A percentile compares a stretch with the other conserved stretches of the same genome.
Evolutionary conservation across 345 rosid genomes (phyloP).

Genomic region (Streptanthus diversifolius): DNA sequence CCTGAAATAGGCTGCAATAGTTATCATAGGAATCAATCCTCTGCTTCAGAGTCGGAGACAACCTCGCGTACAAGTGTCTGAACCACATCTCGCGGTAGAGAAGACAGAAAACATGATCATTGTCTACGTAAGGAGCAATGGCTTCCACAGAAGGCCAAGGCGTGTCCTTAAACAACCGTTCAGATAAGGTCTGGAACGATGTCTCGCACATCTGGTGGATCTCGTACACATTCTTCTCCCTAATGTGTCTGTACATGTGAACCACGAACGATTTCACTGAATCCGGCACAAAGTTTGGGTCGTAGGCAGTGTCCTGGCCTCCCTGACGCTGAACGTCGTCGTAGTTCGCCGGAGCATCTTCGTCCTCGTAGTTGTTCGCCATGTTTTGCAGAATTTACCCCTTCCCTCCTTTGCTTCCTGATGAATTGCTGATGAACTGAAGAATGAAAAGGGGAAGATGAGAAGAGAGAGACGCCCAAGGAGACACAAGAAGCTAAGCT

Average conservation of each 20-base stretch:
- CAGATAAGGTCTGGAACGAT: constrained; percentile 85
- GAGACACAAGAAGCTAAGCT: not conserved
- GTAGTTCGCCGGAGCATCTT: constrained; percentile 39
- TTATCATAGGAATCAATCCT: constrained; percentile 98
- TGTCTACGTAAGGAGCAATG: constrained; percentile 75
- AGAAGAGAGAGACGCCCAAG: not conserved
- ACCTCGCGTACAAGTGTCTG: constrained; percentile 88
- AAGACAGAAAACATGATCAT: constrained; percentile 91
- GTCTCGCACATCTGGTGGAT: constrained; percentile 99
- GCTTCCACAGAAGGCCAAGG: constrained; percentile 98
- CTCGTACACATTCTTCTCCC: constrained; percentile 98
- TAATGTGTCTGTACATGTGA: constrained; percentile 92
- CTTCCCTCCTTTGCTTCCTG: not conserved
- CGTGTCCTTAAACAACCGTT: constrained; percentile 84
- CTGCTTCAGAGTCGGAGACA: constrained; percentile 84
- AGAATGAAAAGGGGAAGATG: not conserved
- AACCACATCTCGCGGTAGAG: constrained; percentile 99
- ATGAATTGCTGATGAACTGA: not conserved
- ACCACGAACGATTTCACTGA: constrained; percentile 87
- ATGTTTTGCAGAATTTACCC: constrained; percentile 25
- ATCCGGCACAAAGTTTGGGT: constrained; percentile 90
- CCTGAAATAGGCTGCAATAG: constrained; percentile 88
- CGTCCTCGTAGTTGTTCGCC: constrained; percentile 62
- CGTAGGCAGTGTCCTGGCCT: constrained; percentile 52
- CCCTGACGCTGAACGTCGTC: constrained; percentile 37